Evolutionary conservation across 2,329 filamentous ascomycete genomes (phyloP), one percentile per base, ranked within the genome.

Genomic region (Shiraia bambusicola): DNA sequence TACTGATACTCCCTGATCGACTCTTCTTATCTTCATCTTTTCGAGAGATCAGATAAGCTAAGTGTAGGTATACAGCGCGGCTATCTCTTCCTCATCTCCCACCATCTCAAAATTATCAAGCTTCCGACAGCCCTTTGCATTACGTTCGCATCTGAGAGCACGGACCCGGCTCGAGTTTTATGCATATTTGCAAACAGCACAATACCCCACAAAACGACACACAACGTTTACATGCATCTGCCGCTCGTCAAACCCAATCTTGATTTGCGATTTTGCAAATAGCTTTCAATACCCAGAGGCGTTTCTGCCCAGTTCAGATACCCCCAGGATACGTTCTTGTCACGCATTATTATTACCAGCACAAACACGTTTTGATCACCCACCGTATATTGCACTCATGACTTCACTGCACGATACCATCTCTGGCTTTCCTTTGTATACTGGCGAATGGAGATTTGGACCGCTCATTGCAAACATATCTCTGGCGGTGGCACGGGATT

Each of bases 21-120:
- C 40, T 40, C 28, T 48, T 35, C 40, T 47, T 43, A 42, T 49
- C 37, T 42, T 54, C 28, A 28, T 45, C 22, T 40, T 42, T 32
- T 13, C 33, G 26, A 42, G 39, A 49, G 42, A 54, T 47, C 41
- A 53, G 45, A 47, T 42, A 37, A 47, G 50, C 59, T 63, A 61
- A 64, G 55, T 37, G 31, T 46, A 45, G 42, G 40, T 52, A 40
- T 32, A 29, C 40, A 61, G 59, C 59, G 30, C 52, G 58, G 30
- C 36, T 64, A 19, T 58, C 56, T 2, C 42, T 60, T 17, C 56
- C 60, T 32, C 54, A 54, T 11, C 49, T 63, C 17, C 59, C 60
- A 13, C 51, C 54, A 19, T 40, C 53, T 13, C 58, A 61, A 28
- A 59, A 59, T 42, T 58, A 62, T 34, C 56, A 61, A 37, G 42